Evolutionary conservation across 2,329 filamentous ascomycete species (phyloP), one percentile per base, ranked within the genome.

Genomic region (Fusarium coffeatum): DNA sequence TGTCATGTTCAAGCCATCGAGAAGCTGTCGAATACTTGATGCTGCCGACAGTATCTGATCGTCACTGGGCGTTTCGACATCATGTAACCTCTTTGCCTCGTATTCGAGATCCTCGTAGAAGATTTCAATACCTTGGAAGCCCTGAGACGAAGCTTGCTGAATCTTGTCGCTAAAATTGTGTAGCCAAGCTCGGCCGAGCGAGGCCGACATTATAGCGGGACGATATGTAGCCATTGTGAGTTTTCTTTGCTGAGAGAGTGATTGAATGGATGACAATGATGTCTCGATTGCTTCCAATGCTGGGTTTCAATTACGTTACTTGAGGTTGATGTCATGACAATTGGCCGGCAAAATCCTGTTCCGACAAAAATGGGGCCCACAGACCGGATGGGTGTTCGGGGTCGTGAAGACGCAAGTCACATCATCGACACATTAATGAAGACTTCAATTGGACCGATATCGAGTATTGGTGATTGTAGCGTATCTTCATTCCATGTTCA

Each of bases 31-130:
- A 2, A 64, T 43, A 16, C 23, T 16, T 6, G 58, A 56, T n/a
- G 60, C 34, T 0, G 60, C 58, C 5, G 3, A n/a, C 0, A 64
- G 20, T 12, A 63, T 56, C 3, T 64, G 48, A 0, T 49, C 58
- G 2, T 45, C 18, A 8, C 27, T 63, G 0, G 49, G 60, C 6
- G 42, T 9, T 22, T 48, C 34, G 3, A 40, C 37, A 20, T 34
- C 22, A 6, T 63, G 18, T 1, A 64, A 18, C 6, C 42, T 37
- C 5, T 56, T 64, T 10, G 60, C 58, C 2, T 64, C 60, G 16
- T 63, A 64, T 18, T 64, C 60, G 1, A 64, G 28, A 32, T 64
- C 60, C 4, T 64, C 60, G 0, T 64, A 64, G 4, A 64, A 64
- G 11, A 64, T 20, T 13, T 64, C 60, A 9, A 64, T 64, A 5